Percentiles rank a stretch among this genome's conserved stretches.
Conservation (phyloP, 768 basidiomycete genomes). For the Mycena haematopus region DNA sequence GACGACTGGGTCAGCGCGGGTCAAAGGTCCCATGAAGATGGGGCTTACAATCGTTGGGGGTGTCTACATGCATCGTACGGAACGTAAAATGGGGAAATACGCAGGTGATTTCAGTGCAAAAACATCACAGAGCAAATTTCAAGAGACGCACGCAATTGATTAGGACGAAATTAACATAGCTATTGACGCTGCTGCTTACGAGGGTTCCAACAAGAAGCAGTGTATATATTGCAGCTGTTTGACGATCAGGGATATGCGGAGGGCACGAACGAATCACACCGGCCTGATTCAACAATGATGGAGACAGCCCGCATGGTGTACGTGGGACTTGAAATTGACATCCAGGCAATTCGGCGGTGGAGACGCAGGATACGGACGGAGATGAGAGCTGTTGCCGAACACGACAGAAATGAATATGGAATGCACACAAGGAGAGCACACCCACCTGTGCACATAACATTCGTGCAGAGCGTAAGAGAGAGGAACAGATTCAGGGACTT, state of each 20-base stretch:
- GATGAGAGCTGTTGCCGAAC: not conserved
- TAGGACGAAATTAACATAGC: not conserved
- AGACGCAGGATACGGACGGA: not conserved
- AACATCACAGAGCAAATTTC: no score
- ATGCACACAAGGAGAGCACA: not conserved
- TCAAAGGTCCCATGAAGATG: not conserved
- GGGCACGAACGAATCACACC: not conserved
- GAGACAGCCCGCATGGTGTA: not conserved
- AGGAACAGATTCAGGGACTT: not conserved
- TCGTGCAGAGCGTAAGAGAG: not conserved
- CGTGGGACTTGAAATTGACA: not conserved
- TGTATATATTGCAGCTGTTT: not conserved
- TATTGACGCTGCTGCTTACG: not conserved
- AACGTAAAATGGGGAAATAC: no score
- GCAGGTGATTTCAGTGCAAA: no score
- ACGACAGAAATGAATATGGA: not conserved
- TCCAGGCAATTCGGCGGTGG: not conserved
- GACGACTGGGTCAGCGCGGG: not conserved
- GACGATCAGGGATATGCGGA: not conserved
- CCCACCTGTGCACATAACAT: not conserved
- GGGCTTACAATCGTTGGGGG: not conserved
- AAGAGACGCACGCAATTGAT: not conserved
- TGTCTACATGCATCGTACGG: not conserved
- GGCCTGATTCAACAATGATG: not conserved
- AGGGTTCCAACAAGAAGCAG: not conserved